Evolutionary conservation across 148 eudicot genomes (phyloP), one percentile per base, ranked within the genome.

Genomic region (Persicaria tinctoria): DNA sequence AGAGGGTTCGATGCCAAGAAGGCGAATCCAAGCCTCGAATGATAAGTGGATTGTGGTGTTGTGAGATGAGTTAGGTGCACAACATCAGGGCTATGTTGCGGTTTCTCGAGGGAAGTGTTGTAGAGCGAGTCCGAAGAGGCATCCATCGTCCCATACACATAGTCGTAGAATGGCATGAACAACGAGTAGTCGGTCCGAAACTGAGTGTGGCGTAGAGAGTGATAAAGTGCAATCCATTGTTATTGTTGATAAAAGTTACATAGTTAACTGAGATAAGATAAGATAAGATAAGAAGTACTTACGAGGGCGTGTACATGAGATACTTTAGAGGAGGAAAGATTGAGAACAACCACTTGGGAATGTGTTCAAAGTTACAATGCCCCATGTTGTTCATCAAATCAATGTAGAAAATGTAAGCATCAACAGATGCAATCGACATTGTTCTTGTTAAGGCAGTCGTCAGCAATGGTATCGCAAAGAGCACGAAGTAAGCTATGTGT

Each of bases 111-210:
- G 38, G 91, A 86, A 8, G 73, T 78, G 63, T 92, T 86, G 17
- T 92, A 84, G 7, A 90, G 66, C 38, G 76, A 73, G 75, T 89
- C 91, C 0, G 89, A 56, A 0, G 91, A 79, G n/a, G 77, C 75
- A 79, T 92, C 97, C 87, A 76, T 75, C 0, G 96, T 92, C 4
- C 85, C 89, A 16, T 90, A 92, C n/a, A 92, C 78, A 60, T 86
- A 85, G 57, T 92, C 97, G 16, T 92, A 92, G 48, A 92, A 73
- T 13, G 97, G 97, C 96, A 92, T 90, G 88, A 90, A 92, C n/a
- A 92, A 88, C 3, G 87, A 85, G 82, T 88, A 90, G 68, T 92
- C 90, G 23, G 96, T 90, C 51, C 93, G 77, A 50, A 90, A 90
- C 60, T 90, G 89, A 6, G 93, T 90, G 81, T 92, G 97, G 47